These are phyloP conservation scores for Brasenia schreberi DNA, from an alignment of 164 flowering plant species.

Conservation along the genomic window DNA sequence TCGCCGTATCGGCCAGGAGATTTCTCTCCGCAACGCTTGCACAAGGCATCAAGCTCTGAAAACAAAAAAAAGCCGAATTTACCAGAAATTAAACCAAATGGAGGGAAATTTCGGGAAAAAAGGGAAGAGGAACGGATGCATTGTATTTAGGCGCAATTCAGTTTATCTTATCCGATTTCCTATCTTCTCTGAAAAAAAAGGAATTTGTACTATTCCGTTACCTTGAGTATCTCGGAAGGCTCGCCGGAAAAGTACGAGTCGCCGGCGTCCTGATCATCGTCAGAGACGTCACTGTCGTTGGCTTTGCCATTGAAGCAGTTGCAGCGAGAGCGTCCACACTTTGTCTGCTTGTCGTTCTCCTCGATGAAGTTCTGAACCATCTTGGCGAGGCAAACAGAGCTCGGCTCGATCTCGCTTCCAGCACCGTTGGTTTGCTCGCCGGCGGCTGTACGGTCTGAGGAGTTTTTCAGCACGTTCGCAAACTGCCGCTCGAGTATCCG, in stretches of 20 bases:
- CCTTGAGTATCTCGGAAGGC: constrained; percentile 56
- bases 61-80: background rate
- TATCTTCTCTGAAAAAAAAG: background rate
- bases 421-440: constrained; percentile 16
- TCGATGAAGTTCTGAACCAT: constrained; percentile 82
- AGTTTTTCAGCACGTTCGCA: constrained; percentile 34
- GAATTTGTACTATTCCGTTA: constrained; percentile 7
- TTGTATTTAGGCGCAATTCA: background rate
- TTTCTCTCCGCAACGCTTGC: constrained; percentile 17
- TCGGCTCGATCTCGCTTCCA: constrained; percentile 55
- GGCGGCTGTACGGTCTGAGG: constrained; percentile 28
- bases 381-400: constrained; percentile 70
- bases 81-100: background rate
- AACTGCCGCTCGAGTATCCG: constrained; percentile 75
- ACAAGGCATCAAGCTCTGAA: constrained; percentile 20
- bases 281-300: constrained; percentile 44
- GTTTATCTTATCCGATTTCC: background rate
- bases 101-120: background rate
- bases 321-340: constrained; percentile 64
- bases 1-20: constrained; percentile 23
- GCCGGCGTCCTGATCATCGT: constrained; percentile 52
- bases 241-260: constrained; percentile 26
- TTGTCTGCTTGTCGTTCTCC: constrained; percentile 51
- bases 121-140: background rate
- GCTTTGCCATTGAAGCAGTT: constrained; percentile 75